A percentile compares a stretch with the other conserved stretches of the same genome.
Evolutionary conservation across 192 early-diverging fungal species (phyloP).

Genomic region (Geosiphon pyriformis): DNA sequence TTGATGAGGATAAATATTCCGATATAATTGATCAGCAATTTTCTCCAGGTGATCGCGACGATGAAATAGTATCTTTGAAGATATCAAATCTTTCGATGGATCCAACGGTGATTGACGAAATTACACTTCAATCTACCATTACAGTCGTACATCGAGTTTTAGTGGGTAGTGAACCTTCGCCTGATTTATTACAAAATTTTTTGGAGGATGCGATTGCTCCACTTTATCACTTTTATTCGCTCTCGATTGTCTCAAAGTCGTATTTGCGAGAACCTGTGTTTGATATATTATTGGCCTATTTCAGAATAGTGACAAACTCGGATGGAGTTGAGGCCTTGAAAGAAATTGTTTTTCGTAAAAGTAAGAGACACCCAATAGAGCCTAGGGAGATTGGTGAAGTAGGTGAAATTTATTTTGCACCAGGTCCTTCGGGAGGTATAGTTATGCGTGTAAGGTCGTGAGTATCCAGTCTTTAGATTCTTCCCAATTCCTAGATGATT

Average conservation of each 20-base stretch:
- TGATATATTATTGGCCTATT: conserved; percentile 45
- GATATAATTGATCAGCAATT: not conserved
- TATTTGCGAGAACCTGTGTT: conserved; percentile 37
- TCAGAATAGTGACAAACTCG: conserved; percentile 36
- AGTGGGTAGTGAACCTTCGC: conserved; percentile 55
- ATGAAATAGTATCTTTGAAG: too few species aligned
- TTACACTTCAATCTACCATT: conserved; percentile 39
- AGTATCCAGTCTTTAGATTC: too few species aligned
- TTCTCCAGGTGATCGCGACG: too few species aligned
- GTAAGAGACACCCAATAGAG: conserved; percentile 14
- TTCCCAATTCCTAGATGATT: not conserved
- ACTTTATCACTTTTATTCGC: conserved; percentile 54
- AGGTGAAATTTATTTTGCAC: conserved; percentile 52
- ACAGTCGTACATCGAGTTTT: conserved; percentile 49
- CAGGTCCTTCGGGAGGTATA: conserved; percentile 43
- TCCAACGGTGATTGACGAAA: conserved; percentile 36
- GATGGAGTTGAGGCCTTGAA: conserved; percentile 37
- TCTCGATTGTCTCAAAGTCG: conserved; percentile 36
- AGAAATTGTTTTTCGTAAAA: conserved; percentile 42
- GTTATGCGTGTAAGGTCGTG: conserved; percentile 45
- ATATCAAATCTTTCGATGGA: conserved; percentile 28
- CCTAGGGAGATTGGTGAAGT: conserved; percentile 33
- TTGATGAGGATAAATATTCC: conserved; percentile 4
- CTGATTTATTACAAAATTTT: conserved; percentile 49
- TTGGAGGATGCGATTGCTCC: conserved; percentile 45